Evolutionary conservation across 1,284 basidiomycete genomes (phyloP), one percentile per base, ranked within the genome.

Genomic region (Cutaneotrichosporon sp.): DNA sequence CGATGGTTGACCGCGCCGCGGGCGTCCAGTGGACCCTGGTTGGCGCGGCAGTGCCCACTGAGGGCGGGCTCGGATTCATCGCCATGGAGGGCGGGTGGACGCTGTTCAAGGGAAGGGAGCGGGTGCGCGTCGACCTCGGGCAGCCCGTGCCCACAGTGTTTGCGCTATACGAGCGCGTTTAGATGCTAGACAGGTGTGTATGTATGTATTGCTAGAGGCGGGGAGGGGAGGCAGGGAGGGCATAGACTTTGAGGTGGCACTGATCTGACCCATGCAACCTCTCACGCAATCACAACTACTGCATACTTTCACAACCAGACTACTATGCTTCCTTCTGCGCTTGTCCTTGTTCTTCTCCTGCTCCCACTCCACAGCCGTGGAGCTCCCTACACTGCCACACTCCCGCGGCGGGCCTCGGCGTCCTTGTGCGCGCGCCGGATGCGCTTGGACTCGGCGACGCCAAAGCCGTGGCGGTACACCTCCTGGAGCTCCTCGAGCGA

Each of bases 401-500:
- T 45, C n/a, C 62, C 67, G 24, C 62, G 65, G 42, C 77, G 60
- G 31, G 78, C 71, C 64, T 78, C 73, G 9, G 29, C 29, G 5
- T 29, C 29, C 29, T 29, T 29, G 29, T 29, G 29, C 9, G 29
- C 29, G 5, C 29, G 29, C 5, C 29, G 29, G 29, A 29, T 29
- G 29, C 29, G 29, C 60, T 71, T 60, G 42, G 73, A 74, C 67
- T 77, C 77, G 10, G 54, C 61, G 46, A 80, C 76, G 27, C 77
- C 78, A 57, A 79, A 80, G 20, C 76, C 76, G 64, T 74, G 69
- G 42, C 72, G 62, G 67, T 77, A 78, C 45, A 78, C 70, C 50
- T 68, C 67, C 42, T 74, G 68, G 20, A 77, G 74, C 64, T 81
- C 79, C 56, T 81, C 79, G 59, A 81, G 72, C n/a, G 69, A 72